Evolutionary conservation across 2,329 filamentous ascomycete species (phyloP).

Genomic region (Epichloe elymi): DNA sequence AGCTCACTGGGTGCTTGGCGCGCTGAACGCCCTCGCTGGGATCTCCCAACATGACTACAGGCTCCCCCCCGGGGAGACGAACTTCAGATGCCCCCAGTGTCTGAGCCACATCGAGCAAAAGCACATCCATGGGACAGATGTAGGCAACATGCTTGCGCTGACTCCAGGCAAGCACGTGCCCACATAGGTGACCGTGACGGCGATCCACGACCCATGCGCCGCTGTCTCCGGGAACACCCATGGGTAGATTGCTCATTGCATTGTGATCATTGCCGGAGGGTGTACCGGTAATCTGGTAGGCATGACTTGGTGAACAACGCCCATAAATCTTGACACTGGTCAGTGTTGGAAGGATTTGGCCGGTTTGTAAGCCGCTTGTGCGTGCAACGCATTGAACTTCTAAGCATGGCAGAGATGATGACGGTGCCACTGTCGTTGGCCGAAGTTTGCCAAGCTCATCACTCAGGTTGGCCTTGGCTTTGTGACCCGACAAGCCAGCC

Average conservation of each 20-base stretch:
- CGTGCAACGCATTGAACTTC: conserved; percentile 80
- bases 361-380: conserved; percentile 70
- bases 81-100: conserved; percentile 60
- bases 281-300: conserved; percentile 42
- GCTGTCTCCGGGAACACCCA: conserved; percentile 73
- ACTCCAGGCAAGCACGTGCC: conserved; percentile 83
- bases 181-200: conserved; percentile 64
- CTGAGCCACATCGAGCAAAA: conserved; percentile 73
- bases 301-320: conserved; percentile 65
- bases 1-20: background rate
- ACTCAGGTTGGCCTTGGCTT: conserved; percentile 5
- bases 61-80: conserved; percentile 46
- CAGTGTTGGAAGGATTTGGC: conserved; percentile 64
- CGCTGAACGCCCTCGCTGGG: background rate
- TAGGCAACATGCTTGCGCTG: conserved; percentile 71
- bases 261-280: conserved; percentile 8
- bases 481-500: conserved; percentile 6
- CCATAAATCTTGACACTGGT: conserved; percentile 80
- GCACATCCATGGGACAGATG: conserved; percentile 87
- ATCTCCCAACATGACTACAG: conserved; percentile 21
- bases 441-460: conserved; percentile 27
- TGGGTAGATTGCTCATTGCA: conserved; percentile 19
- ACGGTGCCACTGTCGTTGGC: conserved; percentile 46
- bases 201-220: conserved; percentile 88
- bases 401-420: conserved; percentile 53